phyloP scores from a whole-genome alignment of 164 flowering plant species.

The Aristolochia fimbriata region DNA sequence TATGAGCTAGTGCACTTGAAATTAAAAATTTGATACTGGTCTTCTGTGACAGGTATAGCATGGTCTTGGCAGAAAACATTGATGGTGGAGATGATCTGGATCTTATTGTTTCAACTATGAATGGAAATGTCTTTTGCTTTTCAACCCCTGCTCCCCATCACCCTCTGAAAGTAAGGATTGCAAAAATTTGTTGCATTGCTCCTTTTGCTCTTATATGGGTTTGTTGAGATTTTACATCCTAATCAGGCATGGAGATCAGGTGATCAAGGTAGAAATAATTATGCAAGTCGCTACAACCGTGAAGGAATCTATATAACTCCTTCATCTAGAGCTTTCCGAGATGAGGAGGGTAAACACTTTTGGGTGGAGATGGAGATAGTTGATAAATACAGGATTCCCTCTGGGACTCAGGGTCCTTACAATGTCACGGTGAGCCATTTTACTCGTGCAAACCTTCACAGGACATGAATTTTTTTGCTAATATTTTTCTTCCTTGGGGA shows the following conservation, averaged over 20 bases:
- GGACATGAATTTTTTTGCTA: not conserved
- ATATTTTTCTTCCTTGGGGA: not conserved
- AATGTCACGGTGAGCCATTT: constrained; percentile 73
- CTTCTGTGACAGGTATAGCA: constrained; percentile 72
- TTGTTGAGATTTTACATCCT: not conserved
- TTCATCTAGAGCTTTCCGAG: constrained; percentile 85
- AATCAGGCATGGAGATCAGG: constrained; percentile 82
- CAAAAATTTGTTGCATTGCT: not conserved
- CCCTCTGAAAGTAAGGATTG: constrained; percentile 67
- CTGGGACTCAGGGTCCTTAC: constrained; percentile 86
- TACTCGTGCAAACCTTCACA: not conserved
- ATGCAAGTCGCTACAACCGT: constrained; percentile 53
- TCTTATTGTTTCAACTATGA: constrained; percentile 95
- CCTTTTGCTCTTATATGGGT: not conserved
- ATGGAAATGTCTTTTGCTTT: constrained; percentile 98
- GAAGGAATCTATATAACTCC: constrained; percentile 67
- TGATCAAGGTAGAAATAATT: constrained; percentile 82
- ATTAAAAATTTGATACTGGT: not conserved
- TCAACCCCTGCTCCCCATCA: constrained; percentile 88
- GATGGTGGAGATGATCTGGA: constrained; percentile 99
- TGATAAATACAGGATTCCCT: constrained; percentile 67
- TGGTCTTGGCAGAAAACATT: constrained; percentile 96
- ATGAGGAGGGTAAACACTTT: constrained; percentile 93
- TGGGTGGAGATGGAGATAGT: constrained; percentile 96
- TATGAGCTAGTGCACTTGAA: not conserved